Evolutionary conservation across 1,284 basidiomycete species (phyloP).

Genomic region (Ceratobasidium sp.): DNA sequence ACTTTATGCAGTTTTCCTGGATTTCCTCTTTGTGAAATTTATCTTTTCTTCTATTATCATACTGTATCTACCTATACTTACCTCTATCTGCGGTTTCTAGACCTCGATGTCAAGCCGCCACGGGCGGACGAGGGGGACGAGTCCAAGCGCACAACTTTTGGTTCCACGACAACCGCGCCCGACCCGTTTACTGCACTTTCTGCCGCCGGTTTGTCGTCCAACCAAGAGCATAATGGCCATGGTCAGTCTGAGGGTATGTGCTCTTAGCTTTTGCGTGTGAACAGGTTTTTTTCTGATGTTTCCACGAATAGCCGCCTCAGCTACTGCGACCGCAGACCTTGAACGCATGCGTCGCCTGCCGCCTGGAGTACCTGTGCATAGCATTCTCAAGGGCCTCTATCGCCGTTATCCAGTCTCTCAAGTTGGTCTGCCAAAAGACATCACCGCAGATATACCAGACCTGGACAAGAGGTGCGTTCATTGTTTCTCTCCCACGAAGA

Average conservation of each 20-base stretch:
- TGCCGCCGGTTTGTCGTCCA: not conserved
- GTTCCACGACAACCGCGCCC: conserved; percentile 25
- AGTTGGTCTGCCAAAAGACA: conserved; percentile 27
- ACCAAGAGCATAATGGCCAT: not conserved
- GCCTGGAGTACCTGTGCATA: conserved; percentile 1
- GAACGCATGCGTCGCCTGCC: conserved; percentile 1
- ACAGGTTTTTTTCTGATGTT: conserved; percentile 9
- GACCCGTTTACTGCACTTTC: conserved; percentile 27
- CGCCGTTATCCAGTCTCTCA: conserved; percentile 30
- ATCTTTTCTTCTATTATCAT: not conserved
- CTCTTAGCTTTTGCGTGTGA: not conserved
- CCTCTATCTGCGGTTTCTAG: conserved; percentile 4
- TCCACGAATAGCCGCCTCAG: conserved; percentile 5
- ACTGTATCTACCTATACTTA: not conserved
- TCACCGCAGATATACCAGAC: conserved; percentile 6
- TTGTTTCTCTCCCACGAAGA: not conserved
- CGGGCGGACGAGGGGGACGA: conserved; percentile 18
- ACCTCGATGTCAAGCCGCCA: conserved; percentile 17
- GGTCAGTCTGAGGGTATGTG: not conserved
- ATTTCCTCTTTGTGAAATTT: conserved; percentile 15
- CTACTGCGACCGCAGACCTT: not conserved
- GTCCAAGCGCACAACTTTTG: conserved; percentile 17
- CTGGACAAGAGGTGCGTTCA: conserved; percentile 17
- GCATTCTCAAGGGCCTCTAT: conserved; percentile 13
- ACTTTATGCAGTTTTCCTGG: conserved; percentile 13